These are phyloP conservation scores for Puccinia triticina DNA, from an alignment of 1,284 basidiomycete species.

Conservation along the genomic window DNA sequence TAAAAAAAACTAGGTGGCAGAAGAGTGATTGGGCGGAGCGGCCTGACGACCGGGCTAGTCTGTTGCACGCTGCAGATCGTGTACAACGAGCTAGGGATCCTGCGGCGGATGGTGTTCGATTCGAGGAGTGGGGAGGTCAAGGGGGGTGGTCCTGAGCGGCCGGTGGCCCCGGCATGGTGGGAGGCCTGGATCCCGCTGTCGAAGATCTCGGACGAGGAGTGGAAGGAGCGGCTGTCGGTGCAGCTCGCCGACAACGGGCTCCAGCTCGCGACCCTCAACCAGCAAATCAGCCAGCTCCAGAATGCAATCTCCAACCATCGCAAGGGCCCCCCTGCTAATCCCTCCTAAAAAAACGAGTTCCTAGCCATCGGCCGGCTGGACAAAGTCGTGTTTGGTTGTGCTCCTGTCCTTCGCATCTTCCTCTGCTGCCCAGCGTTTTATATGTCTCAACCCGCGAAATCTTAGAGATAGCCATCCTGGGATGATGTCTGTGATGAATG, in stretches of 20 bases:
- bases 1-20: conserved; percentile 16
- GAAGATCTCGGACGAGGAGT: conserved; percentile 35
- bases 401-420: too few relatives aligned
- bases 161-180: conserved; percentile 13
- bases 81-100: conserved; percentile 28
- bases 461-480: too few relatives aligned
- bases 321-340: background rate
- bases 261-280: background rate
- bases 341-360: too few relatives aligned
- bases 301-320: conserved; percentile 1
- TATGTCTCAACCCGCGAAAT: too few relatives aligned
- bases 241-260: conserved; percentile 9
- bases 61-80: conserved; percentile 26
- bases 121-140: background rate
- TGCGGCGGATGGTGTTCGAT: background rate
- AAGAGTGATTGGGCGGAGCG: conserved; percentile 19
- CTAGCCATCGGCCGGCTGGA: too few relatives aligned
- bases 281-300: conserved; percentile 9
- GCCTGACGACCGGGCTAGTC: conserved; percentile 31
- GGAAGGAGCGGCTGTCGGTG: background rate
- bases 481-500: too few relatives aligned
- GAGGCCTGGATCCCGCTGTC: conserved; percentile 36
- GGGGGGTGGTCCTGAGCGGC: background rate
- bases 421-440: too few relatives aligned
- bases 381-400: too few relatives aligned